Evolutionary conservation across 139 green algal species (phyloP).

Genomic region (Chlamydomonas asymmetrica): DNA sequence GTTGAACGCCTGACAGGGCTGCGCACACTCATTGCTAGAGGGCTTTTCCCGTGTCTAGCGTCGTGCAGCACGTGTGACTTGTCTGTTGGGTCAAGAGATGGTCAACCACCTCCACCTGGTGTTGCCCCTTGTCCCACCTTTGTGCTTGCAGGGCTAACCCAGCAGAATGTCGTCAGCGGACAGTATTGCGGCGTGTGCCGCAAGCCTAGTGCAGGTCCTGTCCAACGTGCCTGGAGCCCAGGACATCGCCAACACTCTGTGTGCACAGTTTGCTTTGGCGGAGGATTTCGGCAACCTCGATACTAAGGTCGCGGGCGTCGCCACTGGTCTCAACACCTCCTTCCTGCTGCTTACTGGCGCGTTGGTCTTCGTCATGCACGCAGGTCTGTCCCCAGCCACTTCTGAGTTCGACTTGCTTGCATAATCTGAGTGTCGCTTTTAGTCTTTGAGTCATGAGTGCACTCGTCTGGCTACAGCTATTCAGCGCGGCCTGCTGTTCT

Average conservation of each 20-base stretch:
- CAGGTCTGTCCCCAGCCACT: conserved; percentile 56
- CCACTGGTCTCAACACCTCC: conserved; percentile 40
- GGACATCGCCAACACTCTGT: background rate
- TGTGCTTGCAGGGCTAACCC: too few species aligned
- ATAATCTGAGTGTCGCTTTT: background rate
- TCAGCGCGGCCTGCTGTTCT: background rate
- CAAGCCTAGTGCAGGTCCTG: too few species aligned
- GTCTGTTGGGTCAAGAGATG: too few species aligned
- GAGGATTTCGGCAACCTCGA: background rate
- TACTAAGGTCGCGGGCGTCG: background rate
- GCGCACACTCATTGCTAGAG: too few species aligned
- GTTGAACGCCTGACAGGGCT: too few species aligned
- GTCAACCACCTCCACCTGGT: too few species aligned
- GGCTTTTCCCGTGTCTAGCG: too few species aligned
- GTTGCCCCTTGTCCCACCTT: too few species aligned
- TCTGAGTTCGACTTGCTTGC: background rate
- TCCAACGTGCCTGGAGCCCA: too few species aligned
- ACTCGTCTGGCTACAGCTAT: background rate
- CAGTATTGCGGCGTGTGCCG: too few species aligned
- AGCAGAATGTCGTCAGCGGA: too few species aligned
- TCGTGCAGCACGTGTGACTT: too few species aligned
- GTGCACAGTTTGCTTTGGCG: background rate
- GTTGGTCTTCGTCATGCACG: conserved; percentile 84
- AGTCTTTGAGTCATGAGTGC: background rate
- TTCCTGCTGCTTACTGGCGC: conserved; percentile 66